These are phyloP conservation scores for Citrullus mucosospermus DNA, from an alignment of 306 rosid species.

Conservation along the genomic window DNA sequence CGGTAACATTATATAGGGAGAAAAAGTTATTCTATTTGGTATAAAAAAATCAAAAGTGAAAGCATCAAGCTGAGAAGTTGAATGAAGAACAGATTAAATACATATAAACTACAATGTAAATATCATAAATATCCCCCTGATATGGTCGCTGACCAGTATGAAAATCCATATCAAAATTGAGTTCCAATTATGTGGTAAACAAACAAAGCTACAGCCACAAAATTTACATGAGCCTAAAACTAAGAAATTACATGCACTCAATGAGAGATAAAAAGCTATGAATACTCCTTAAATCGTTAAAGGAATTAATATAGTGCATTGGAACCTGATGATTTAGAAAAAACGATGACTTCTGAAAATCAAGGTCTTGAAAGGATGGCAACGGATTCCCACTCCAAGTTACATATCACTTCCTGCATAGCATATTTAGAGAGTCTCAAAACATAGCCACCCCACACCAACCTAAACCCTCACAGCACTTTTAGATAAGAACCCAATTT, in stretches of 20 bases:
- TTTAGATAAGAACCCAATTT: not conserved
- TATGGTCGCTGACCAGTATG: not conserved
- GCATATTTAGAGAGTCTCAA: constrained; percentile 9
- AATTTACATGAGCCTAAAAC: not conserved
- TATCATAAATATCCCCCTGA: not conserved
- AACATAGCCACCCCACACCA: not conserved
- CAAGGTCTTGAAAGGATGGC: constrained; percentile 55
- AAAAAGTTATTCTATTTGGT: not conserved
- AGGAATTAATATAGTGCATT: not conserved
- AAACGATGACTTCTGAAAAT: constrained; percentile 2
- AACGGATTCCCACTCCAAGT: constrained; percentile 91
- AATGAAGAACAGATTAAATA: not conserved
- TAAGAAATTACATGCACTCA: not conserved
- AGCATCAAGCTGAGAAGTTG: not conserved
- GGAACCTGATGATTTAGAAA: not conserved
- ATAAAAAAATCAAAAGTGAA: not conserved
- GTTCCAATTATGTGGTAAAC: not conserved
- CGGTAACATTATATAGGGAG: not conserved
- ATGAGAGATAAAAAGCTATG: not conserved
- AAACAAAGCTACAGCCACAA: not conserved
- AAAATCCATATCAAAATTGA: not conserved
- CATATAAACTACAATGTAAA: not conserved
- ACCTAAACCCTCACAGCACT: not conserved
- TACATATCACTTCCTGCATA: constrained; percentile 72
- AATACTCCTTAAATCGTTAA: not conserved